phyloP scores from a whole-genome alignment of 257 asterid genomes.

The Leptodermis oblonga region DNA sequence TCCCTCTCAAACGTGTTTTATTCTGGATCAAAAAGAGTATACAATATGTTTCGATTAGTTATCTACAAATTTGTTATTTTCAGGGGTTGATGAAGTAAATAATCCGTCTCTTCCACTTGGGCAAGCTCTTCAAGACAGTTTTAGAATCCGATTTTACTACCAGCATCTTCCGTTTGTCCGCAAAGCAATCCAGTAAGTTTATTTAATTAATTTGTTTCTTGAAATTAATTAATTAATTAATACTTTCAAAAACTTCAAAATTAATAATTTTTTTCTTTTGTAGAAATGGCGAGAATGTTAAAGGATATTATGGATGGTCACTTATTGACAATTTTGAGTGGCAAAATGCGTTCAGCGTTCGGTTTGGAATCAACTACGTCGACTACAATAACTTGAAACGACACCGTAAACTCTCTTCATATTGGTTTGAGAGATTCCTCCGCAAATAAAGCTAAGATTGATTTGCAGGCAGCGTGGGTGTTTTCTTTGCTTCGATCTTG shows the following conservation, averaged over 20 bases:
- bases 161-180: conserved; percentile 11
- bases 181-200: conserved; percentile 21
- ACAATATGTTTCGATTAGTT: no score
- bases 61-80: not conserved
- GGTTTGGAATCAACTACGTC: conserved; percentile 26
- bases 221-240: no score
- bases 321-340: conserved; percentile 32
- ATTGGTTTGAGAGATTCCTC: conserved; percentile 28
- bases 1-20: no score
- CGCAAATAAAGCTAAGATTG: no score
- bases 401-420: conserved; percentile 27
- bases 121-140: conserved; percentile 19
- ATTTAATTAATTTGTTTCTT: no score
- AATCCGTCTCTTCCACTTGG: conserved; percentile 20
- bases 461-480: no score
- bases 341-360: conserved; percentile 23
- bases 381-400: conserved; percentile 23
- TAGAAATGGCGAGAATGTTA: conserved; percentile 25
- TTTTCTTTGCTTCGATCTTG: no score
- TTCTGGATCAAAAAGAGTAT: no score
- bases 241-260: not conserved
- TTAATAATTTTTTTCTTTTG: not conserved
- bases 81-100: conserved; percentile 31
- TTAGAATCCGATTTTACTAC: conserved; percentile 19
- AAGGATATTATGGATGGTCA: conserved; percentile 37